These are phyloP conservation scores for Cyclotella sp. DNA, from an alignment of 108 stramenopile genomes.

Conservation along the genomic window DNA sequence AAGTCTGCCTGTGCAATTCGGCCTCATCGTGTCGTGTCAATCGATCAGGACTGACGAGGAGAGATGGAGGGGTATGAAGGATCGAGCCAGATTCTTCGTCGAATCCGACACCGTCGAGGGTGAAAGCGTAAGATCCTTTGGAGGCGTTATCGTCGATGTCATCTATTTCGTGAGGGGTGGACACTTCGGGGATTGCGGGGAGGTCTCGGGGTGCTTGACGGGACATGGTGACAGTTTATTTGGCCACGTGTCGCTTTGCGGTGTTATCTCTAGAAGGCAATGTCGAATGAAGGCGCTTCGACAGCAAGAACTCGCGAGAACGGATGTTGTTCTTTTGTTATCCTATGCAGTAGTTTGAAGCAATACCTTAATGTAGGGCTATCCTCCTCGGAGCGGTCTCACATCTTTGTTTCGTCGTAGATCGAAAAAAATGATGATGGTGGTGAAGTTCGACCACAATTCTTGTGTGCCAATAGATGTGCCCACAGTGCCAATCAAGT, in stretches of 20 bases:
- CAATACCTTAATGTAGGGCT: no score
- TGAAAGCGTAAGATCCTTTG: conserved; percentile 44
- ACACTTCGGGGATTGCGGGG: conserved; percentile 28
- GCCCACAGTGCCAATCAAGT: no score
- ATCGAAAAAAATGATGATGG: no score
- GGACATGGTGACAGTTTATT: conserved; percentile 8
- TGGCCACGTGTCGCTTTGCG: neutral
- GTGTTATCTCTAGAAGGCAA: neutral
- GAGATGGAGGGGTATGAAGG: conserved; percentile 18
- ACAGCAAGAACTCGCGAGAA: no score
- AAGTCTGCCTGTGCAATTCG: conserved; percentile 38
- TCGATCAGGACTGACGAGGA: neutral
- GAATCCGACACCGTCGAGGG: conserved; percentile 43
- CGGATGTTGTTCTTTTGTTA: no score
- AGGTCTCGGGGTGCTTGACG: conserved; percentile 14
- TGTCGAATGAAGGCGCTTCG: neutral
- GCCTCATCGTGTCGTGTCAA: neutral
- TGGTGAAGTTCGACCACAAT: no score
- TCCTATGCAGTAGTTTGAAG: no score
- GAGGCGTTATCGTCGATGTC: conserved; percentile 20
- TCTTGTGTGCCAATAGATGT: no score
- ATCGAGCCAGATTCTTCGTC: conserved; percentile 36
- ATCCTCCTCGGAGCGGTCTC: no score
- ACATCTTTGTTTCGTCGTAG: no score
- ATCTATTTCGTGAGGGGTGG: conserved; percentile 14